These are phyloP conservation scores for Punctularia strigosozonata DNA, from an alignment of 768 basidiomycete species.

Conservation along the genomic window DNA sequence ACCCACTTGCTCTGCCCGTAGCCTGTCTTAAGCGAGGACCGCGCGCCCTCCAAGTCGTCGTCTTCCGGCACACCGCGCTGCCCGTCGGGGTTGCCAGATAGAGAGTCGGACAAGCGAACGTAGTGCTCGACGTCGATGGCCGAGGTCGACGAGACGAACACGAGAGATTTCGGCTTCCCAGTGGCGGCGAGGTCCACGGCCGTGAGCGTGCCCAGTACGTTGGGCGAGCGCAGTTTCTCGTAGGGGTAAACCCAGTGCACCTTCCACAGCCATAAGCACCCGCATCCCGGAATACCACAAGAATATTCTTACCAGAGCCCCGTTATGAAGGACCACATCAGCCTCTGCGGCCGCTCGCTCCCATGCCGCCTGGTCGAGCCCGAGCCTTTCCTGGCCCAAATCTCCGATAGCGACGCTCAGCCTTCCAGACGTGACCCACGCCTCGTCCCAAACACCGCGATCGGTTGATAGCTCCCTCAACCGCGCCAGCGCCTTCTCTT, in stretches of 20 bases:
- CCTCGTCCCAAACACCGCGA: constrained; percentile 81
- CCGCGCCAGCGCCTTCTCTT: constrained; percentile 52
- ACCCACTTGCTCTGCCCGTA: constrained; percentile 99
- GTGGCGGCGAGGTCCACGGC: constrained; percentile 69
- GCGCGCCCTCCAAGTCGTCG: constrained; percentile 84
- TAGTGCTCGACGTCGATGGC: constrained; percentile 88
- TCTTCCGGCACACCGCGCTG: constrained; percentile 70
- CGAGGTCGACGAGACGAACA: constrained; percentile 95
- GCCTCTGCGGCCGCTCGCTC: constrained; percentile 51
- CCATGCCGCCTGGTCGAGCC: constrained; percentile 58
- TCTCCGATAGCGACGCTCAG: constrained; percentile 82
- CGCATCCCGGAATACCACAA: neutral
- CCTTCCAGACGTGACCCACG: constrained; percentile 57
- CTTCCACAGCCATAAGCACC: constrained; percentile 24
- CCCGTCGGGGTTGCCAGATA: constrained; percentile 26
- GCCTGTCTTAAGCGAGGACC: constrained; percentile 65
- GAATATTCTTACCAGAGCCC: constrained; percentile 66
- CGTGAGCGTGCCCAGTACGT: constrained; percentile 86
- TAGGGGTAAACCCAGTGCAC: constrained; percentile 99
- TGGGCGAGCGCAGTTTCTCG: constrained; percentile 80
- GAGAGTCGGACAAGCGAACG: constrained; percentile 71
- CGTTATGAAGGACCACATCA: constrained; percentile 87
- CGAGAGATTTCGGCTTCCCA: constrained; percentile 63
- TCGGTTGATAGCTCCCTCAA: constrained; percentile 63
- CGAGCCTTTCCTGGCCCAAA: constrained; percentile 64